Evolutionary conservation across 768 basidiomycete species (phyloP).

Genomic region (Phylloporus sp.): DNA sequence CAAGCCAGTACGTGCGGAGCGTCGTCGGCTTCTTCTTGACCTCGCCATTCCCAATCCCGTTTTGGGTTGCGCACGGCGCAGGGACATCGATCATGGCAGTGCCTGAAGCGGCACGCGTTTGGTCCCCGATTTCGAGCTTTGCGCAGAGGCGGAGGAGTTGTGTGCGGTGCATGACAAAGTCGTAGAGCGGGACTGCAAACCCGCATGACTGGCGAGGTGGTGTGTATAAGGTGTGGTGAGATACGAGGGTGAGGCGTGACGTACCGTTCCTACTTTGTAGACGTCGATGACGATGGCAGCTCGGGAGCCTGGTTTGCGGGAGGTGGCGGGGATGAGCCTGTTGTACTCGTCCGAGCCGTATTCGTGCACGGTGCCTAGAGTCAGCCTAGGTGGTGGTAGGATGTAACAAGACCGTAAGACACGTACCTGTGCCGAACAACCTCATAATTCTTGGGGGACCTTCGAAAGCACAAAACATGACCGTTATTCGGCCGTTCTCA

Average conservation of each 20-base stretch:
- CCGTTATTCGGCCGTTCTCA: slow-evolving; percentile 61
- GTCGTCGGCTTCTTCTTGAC: slow-evolving; percentile 5
- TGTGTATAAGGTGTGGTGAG: background rate
- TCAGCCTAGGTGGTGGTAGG: background rate
- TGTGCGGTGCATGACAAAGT: slow-evolving; percentile 54
- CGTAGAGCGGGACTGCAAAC: slow-evolving; percentile 58
- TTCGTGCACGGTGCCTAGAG: slow-evolving; percentile 55
- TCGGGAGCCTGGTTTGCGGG: slow-evolving; percentile 55
- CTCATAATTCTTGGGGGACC: slow-evolving; percentile 58
- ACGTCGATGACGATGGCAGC: slow-evolving; percentile 59
- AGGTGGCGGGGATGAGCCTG: slow-evolving; percentile 41
- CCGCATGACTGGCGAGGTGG: slow-evolving; percentile 56
- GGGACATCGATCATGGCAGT: too few relatives aligned
- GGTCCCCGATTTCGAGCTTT: slow-evolving; percentile 42
- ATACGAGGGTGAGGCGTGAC: slow-evolving; percentile 9
- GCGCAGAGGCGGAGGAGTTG: slow-evolving; percentile 41
- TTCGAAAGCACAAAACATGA: slow-evolving; percentile 60
- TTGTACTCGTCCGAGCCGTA: slow-evolving; percentile 62
- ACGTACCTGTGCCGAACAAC: slow-evolving; percentile 54
- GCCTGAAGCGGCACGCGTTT: slow-evolving; percentile 11
- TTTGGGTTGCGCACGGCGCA: background rate
- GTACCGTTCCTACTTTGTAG: slow-evolving; percentile 49
- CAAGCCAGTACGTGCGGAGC: slow-evolving; percentile 53
- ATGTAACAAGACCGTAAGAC: too few relatives aligned
- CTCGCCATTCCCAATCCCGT: background rate